These are phyloP conservation scores for Alternaria sp. DNA, from an alignment of 2,329 filamentous ascomycete genomes.

Conservation along the genomic window DNA sequence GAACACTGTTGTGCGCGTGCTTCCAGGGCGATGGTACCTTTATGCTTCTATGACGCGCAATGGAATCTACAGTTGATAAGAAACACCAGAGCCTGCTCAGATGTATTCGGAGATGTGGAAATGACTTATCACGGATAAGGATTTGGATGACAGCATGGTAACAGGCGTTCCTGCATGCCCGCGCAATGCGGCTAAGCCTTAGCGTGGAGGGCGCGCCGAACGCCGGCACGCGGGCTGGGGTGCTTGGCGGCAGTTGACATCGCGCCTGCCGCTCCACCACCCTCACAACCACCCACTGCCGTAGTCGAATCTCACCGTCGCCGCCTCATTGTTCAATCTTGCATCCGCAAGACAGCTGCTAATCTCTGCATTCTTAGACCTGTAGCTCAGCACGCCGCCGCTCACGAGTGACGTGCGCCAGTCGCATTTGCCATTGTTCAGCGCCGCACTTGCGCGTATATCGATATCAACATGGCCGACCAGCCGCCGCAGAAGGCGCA, in stretches of 20 bases:
- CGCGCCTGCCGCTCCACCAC: conserved; percentile 6
- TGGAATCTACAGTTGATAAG: conserved; percentile 9
- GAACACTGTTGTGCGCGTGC: not conserved
- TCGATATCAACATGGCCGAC: conserved; percentile 28
- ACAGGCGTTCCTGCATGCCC: conserved; percentile 17
- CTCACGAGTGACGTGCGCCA: not conserved
- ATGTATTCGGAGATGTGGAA: conserved; percentile 11
- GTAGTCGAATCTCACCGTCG: not conserved
- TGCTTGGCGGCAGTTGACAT: not conserved
- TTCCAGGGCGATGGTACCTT: conserved; percentile 1
- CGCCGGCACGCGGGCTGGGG: conserved; percentile 1
- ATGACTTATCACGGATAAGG: conserved; percentile 8
- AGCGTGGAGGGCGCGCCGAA: conserved; percentile 12
- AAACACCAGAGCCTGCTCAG: conserved; percentile 27
- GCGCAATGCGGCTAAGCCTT: conserved; percentile 13
- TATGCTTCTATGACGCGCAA: conserved; percentile 12
- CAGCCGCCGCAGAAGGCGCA: conserved; percentile 32
- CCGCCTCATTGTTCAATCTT: not conserved
- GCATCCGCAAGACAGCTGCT: not conserved
- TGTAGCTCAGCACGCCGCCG: not conserved
- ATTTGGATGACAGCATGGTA: conserved; percentile 18
- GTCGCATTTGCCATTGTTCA: conserved; percentile 7
- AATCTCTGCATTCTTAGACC: not conserved
- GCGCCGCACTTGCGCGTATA: conserved; percentile 9
- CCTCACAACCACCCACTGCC: not conserved